Evolutionary conservation across 257 asterid species (phyloP), one percentile per base, ranked within the genome.

Genomic region (Dorcoceras hygrometricum): DNA sequence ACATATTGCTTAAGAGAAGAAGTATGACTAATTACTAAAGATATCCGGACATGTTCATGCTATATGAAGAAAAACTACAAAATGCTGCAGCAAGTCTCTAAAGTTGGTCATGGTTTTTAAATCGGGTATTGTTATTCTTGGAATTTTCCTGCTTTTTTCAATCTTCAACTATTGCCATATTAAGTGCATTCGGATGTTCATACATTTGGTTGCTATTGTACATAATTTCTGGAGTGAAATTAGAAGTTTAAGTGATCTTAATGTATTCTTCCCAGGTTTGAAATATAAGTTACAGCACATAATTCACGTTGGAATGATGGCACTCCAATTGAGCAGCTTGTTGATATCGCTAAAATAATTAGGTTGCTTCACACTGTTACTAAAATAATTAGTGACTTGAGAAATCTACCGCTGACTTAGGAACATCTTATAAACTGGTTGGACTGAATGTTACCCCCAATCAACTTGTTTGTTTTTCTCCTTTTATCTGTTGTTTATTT

Each of bases 381-480:
- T 16, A 18, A 46, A 46, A 46, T 46, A 4, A 65, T 22, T 11
- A 22, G 67, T 62, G 55, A 10, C 63, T 22, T 48, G 22, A 66
- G 34, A 60, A 11, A 53, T 54, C 62, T 22, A 46, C 54, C 5
- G 2, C 10, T 9, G 46, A 46, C 20, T 16, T 66, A 54, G 34
- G 24, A 66, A 54, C 66, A 32, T n/a, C 36, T 55, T 53, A 39
- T 39, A 22, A 46, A 46, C 22, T 46, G 20, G 54, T 46, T 46
- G 54, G 22, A 46, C 54, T 3, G 4, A 46, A 46, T 46, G 22
- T 4, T 46, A 16, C 8, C 22, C 22, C 5, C 59, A 23, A 23
- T 59, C 25, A 48, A 51, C 59, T 29, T 69, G 65, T 27, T 24
- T 70, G 54, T 39, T 65, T 57, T 67, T 67, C 29, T 76, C 71